phyloP scores from a whole-genome alignment of 352 stramenopile genomes.

The Pilasporangium apinafurcum region DNA sequence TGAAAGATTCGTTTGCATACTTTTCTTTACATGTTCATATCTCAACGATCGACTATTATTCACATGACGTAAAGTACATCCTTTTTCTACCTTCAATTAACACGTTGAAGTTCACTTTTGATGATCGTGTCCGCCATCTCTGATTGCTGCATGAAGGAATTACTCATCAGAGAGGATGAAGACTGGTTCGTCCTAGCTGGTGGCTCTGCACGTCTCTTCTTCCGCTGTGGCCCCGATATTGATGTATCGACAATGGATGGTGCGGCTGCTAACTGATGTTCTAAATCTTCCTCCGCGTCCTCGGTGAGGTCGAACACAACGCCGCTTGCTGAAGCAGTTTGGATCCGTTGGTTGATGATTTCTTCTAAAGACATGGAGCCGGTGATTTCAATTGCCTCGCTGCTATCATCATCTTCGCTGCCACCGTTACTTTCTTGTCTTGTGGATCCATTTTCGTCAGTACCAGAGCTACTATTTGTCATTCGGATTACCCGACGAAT shows the following conservation, averaged over 20 bases:
- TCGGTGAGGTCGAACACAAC: conserved; percentile 68
- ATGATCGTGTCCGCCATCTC: no score
- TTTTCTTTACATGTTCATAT: background rate
- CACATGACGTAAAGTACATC: no score
- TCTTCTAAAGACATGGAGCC: conserved; percentile 70
- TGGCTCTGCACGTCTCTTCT: conserved; percentile 20
- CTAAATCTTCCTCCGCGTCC: conserved; percentile 31
- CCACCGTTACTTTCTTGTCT: background rate
- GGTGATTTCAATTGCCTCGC: conserved; percentile 67
- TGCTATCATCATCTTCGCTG: conserved; percentile 9
- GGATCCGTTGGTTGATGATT: conserved; percentile 51
- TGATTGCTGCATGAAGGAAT: background rate
- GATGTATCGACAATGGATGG: conserved; percentile 7
- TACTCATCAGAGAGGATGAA: no score
- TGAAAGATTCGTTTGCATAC: no score
- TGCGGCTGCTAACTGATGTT: conserved; percentile 20
- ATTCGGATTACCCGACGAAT: conserved; percentile 54
- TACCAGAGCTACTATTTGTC: conserved; percentile 18
- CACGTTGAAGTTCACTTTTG: no score
- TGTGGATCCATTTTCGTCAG: no score
- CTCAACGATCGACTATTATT: no score
- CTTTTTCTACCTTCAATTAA: no score
- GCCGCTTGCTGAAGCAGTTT: conserved; percentile 39
- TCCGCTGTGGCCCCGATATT: conserved; percentile 10
- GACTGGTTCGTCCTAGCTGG: no score